Conservation (phyloP, 352 stramenopile species). For the Phytophthora rubi region DNA sequence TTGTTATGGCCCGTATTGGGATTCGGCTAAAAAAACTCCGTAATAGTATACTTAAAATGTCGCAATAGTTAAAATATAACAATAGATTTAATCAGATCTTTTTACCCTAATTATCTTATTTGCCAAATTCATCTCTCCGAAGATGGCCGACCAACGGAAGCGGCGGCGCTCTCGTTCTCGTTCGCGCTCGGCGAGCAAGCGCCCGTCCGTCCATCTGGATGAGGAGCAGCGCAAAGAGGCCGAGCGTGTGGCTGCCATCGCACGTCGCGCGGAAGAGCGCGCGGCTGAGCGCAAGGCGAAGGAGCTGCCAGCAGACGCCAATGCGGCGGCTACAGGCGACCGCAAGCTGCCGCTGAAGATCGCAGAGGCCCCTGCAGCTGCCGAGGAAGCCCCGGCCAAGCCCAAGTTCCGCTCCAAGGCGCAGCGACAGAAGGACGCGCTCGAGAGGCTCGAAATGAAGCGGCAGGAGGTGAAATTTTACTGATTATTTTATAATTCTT, state of each 20-base stretch:
- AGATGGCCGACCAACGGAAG: constrained; percentile 45
- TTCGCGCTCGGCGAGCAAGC: constrained; percentile 36
- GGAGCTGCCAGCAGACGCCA: constrained; percentile 1
- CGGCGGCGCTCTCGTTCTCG: constrained; percentile 53
- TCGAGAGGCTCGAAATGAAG: constrained; percentile 77
- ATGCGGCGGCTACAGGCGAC: constrained; percentile 20
- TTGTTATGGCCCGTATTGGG: too few relatives aligned
- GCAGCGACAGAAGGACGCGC: constrained; percentile 78
- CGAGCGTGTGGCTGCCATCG: constrained; percentile 77
- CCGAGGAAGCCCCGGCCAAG: constrained; percentile 29
- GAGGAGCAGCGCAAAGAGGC: constrained; percentile 62
- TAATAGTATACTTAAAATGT: too few relatives aligned
- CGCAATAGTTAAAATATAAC: too few relatives aligned
- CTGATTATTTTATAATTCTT: constrained; percentile 5
- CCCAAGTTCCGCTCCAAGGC: constrained; percentile 82
- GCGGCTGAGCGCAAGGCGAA: constrained; percentile 32
- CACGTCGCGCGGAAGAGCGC: constrained; percentile 70
- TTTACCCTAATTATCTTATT: too few relatives aligned
- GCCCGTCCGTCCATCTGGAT: constrained; percentile 18
- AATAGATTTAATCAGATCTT: too few relatives aligned
- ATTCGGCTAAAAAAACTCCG: too few relatives aligned
- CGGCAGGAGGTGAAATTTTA: constrained; percentile 48
- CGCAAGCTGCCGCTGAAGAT: constrained; percentile 52
- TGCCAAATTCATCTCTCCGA: too few relatives aligned
- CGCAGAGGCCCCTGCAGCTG: constrained; percentile 4